Conservation (phyloP, 2,329 filamentous ascomycete species). For the Cladosporium sp. region DNA sequence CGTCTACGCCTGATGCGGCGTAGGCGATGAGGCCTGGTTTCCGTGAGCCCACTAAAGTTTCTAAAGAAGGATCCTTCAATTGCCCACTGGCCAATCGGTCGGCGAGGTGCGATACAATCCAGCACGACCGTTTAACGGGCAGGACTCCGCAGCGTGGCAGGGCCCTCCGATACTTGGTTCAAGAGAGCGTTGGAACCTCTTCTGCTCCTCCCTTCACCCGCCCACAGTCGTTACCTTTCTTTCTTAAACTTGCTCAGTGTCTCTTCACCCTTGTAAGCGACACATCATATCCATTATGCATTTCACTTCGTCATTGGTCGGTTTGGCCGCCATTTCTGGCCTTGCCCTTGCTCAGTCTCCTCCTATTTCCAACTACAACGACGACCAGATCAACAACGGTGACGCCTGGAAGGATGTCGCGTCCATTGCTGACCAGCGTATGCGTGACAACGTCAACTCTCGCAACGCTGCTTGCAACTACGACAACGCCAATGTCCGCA, state of each 20-base stretch:
- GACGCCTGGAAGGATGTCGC: conserved; percentile 13
- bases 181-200: conserved; percentile 4
- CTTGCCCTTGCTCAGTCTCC: conserved; percentile 11
- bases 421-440: conserved; percentile 9
- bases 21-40: neutral
- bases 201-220: neutral
- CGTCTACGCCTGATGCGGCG: neutral
- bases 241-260: conserved; percentile 9
- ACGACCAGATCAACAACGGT: conserved; percentile 16
- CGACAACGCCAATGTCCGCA: conserved; percentile 14
- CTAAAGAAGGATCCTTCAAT: conserved; percentile 9
- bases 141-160: neutral
- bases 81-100: conserved; percentile 1
- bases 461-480: conserved; percentile 15
- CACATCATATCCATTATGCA: conserved; percentile 2
- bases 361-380: conserved; percentile 11
- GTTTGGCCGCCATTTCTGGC: conserved; percentile 9
- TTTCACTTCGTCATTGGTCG: conserved; percentile 7
- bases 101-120: conserved; percentile 1
- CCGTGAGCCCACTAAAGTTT: conserved; percentile 7
- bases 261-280: neutral
- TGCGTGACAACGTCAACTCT: conserved; percentile 11
- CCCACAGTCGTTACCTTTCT: conserved; percentile 1
- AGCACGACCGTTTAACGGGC: conserved; percentile 1
- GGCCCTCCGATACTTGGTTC: neutral